phyloP scores from a whole-genome alignment of 495 filamentous ascomycete genomes.

The Lophiotrema nucula region DNA sequence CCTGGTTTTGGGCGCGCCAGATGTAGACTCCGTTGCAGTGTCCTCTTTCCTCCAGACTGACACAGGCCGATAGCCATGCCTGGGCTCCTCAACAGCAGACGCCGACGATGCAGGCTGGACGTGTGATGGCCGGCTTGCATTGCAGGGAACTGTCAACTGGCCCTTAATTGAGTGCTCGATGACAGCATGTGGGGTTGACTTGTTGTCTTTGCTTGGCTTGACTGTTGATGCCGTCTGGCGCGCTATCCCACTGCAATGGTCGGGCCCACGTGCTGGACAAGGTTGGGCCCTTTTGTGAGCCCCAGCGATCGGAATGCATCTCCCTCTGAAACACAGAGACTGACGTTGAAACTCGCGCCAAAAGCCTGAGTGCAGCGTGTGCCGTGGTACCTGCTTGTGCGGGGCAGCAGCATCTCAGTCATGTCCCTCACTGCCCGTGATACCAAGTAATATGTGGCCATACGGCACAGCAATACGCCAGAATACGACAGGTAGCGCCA shows the following conservation, averaged over 20 bases:
- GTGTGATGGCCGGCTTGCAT: no score
- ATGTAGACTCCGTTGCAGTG: no score
- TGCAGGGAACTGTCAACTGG: background rate
- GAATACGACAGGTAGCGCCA: no score
- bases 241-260: conserved; percentile 18
- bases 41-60: no score
- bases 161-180: background rate
- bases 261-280: conserved; percentile 29
- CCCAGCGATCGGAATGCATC: conserved; percentile 19
- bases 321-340: conserved; percentile 29
- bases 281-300: conserved; percentile 20
- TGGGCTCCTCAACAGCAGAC: no score
- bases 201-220: background rate
- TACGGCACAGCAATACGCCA: no score
- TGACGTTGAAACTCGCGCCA: conserved; percentile 19
- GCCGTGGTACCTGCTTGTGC: conserved; percentile 13
- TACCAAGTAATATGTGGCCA: no score
- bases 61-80: no score
- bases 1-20: no score
- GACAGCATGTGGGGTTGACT: background rate
- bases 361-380: background rate
- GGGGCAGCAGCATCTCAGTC: conserved; percentile 7
- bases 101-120: no score
- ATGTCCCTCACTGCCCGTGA: no score
- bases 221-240: background rate